Percentiles rank a stretch among this genome's conserved stretches.
These are phyloP conservation scores for Backusella sp. DNA, from an alignment of 192 early-diverging fungal species.

Conservation along the genomic window DNA sequence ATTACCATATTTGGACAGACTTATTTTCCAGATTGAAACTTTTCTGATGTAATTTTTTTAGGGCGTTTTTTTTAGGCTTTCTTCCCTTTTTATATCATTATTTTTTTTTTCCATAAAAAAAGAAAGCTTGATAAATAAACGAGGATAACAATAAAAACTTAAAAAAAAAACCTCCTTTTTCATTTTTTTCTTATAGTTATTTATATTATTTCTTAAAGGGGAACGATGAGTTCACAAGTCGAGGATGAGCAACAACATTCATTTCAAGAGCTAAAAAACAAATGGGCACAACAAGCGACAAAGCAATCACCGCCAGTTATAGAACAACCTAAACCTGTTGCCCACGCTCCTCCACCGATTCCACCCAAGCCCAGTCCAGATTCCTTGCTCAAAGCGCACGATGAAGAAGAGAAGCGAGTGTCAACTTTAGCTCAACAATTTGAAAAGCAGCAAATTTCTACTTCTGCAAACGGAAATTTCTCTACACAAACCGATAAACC, in stretches of 20 bases:
- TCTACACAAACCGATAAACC: slow-evolving; percentile 2
- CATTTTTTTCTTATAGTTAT: background rate
- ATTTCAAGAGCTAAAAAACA: slow-evolving; percentile 33
- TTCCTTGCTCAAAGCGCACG: background rate
- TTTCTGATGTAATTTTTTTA: background rate
- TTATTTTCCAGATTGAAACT: background rate
- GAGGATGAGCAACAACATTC: slow-evolving; percentile 16
- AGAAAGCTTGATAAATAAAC: background rate
- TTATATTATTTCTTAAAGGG: background rate
- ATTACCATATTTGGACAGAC: background rate
- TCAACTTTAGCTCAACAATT: slow-evolving; percentile 14
- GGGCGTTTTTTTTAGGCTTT: slow-evolving; percentile 7
- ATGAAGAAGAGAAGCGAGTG: background rate
- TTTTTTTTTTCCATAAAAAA: background rate
- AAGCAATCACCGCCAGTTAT: background rate
- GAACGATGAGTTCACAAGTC: background rate
- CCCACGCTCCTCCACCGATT: background rate
- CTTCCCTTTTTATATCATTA: background rate
- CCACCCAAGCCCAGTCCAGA: slow-evolving; percentile 4
- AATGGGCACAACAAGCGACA: slow-evolving; percentile 28
- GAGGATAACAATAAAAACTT: background rate
- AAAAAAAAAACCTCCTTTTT: slow-evolving; percentile 7
- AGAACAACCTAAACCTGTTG: background rate
- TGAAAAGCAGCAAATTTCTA: background rate
- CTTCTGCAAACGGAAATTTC: background rate